These are phyloP conservation scores for Davidsoniella virescens DNA, from an alignment of 2,329 filamentous ascomycete species.

Conservation along the genomic window DNA sequence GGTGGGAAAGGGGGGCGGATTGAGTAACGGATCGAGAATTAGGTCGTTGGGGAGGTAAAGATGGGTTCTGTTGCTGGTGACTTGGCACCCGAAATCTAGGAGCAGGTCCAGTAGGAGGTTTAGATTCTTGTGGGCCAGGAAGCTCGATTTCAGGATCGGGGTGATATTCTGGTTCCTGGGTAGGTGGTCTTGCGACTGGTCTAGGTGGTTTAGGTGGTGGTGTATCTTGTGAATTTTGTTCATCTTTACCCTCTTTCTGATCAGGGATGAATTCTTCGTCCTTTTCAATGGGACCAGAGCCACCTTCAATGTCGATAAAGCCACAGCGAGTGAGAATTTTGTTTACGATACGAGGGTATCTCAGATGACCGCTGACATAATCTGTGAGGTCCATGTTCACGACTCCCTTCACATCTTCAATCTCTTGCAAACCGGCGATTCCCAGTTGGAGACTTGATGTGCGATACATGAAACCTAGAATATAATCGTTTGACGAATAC, in stretches of 20 bases:
- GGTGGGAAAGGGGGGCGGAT: no score
- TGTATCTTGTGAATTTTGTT: background rate
- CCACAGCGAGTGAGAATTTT: slow-evolving; percentile 37
- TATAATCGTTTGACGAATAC: slow-evolving; percentile 72
- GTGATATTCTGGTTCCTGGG: background rate
- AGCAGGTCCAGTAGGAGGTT: background rate
- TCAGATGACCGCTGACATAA: slow-evolving; percentile 36
- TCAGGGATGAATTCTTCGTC: slow-evolving; percentile 25
- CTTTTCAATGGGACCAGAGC: slow-evolving; percentile 30
- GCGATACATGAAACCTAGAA: slow-evolving; percentile 76
- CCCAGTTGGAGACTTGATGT: slow-evolving; percentile 69
- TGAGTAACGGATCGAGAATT: no score
- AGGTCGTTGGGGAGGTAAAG: no score
- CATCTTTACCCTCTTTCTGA: background rate
- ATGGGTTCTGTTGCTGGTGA: no score
- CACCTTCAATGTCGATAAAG: slow-evolving; percentile 30
- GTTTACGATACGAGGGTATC: slow-evolving; percentile 33
- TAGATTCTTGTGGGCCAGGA: background rate
- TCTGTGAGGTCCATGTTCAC: slow-evolving; percentile 37
- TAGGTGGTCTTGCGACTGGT: background rate
- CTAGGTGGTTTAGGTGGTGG: slow-evolving; percentile 8
- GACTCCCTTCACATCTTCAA: slow-evolving; percentile 51
- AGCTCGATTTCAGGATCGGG: slow-evolving; percentile 4
- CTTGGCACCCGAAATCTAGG: no score
- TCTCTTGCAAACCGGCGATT: slow-evolving; percentile 65